A percentile compares a stretch with the other conserved stretches of the same genome.
phyloP scores from a whole-genome alignment of 1,284 basidiomycete genomes.

The Vanrija humicola region DNA sequence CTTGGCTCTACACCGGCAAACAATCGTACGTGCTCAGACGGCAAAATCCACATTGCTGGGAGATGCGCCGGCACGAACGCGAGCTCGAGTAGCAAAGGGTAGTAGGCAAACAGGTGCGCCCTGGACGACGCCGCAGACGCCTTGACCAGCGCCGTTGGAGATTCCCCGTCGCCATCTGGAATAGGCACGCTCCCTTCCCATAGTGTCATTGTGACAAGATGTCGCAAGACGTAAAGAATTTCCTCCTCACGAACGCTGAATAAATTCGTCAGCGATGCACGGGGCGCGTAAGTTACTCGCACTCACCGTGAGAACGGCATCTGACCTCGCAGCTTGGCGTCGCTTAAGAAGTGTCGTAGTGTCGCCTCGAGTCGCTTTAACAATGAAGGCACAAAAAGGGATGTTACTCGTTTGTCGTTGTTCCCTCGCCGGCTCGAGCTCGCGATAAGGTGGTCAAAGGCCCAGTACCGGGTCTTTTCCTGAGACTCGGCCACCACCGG shows the following conservation, averaged over 20 bases:
- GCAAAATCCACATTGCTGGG: constrained; percentile 63
- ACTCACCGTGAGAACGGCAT: constrained; percentile 76
- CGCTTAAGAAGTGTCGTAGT: constrained; percentile 70
- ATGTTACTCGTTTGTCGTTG: not conserved
- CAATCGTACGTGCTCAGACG: constrained; percentile 29
- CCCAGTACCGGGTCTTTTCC: constrained; percentile 90
- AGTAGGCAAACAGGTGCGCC: constrained; percentile 81
- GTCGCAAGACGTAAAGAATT: constrained; percentile 73
- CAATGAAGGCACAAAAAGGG: constrained; percentile 48
- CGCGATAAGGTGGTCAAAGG: constrained; percentile 76
- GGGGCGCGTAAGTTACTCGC: constrained; percentile 59
- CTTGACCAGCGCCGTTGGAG: constrained; percentile 29
- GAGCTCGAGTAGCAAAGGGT: constrained; percentile 71
- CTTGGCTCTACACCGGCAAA: constrained; percentile 13
- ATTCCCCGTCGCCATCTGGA: constrained; percentile 24
- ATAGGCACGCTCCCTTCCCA: constrained; percentile 58
- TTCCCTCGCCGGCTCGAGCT: not conserved
- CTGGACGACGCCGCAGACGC: constrained; percentile 61
- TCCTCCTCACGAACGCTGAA: constrained; percentile 81
- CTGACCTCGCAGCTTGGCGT: constrained; percentile 72
- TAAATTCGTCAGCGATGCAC: not conserved
- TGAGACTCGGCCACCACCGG: constrained; percentile 56
- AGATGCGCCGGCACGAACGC: constrained; percentile 62
- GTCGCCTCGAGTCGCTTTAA: constrained; percentile 67
- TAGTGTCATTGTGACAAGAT: constrained; percentile 64